These are phyloP conservation scores for Colletotrichum karsti DNA, from an alignment of 2,329 filamentous ascomycete genomes.

Conservation along the genomic window DNA sequence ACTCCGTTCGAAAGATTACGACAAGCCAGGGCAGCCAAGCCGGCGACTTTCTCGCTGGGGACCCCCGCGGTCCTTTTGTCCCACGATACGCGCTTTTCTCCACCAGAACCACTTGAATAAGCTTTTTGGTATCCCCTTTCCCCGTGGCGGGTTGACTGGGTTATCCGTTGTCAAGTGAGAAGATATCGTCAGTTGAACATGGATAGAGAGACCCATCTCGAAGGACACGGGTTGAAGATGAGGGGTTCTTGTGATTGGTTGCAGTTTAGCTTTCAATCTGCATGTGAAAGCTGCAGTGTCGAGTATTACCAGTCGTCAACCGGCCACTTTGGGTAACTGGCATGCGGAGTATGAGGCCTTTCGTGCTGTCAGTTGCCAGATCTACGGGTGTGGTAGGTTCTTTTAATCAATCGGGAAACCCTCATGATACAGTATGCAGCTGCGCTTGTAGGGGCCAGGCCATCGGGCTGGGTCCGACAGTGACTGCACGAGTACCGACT, in stretches of 20 bases:
- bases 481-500: background rate
- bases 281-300: background rate
- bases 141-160: background rate
- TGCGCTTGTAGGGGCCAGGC: background rate
- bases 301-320: background rate
- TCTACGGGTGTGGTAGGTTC: background rate
- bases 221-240: background rate
- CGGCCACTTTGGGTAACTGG: background rate
- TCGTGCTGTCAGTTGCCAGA: background rate
- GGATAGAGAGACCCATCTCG: background rate
- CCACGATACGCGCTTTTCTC: background rate
- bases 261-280: background rate
- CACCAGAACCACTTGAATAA: background rate
- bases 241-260: background rate
- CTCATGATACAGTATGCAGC: background rate
- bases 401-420: background rate
- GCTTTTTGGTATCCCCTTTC: background rate
- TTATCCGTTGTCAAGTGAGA: background rate
- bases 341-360: background rate
- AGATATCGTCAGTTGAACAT: background rate
- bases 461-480: background rate
- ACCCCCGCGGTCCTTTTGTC: background rate
- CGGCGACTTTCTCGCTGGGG: background rate
- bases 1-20: background rate
- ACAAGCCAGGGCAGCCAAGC: background rate